These are phyloP conservation scores for Drosera capensis DNA, from an alignment of 148 eudicot genomes.

Conservation along the genomic window DNA sequence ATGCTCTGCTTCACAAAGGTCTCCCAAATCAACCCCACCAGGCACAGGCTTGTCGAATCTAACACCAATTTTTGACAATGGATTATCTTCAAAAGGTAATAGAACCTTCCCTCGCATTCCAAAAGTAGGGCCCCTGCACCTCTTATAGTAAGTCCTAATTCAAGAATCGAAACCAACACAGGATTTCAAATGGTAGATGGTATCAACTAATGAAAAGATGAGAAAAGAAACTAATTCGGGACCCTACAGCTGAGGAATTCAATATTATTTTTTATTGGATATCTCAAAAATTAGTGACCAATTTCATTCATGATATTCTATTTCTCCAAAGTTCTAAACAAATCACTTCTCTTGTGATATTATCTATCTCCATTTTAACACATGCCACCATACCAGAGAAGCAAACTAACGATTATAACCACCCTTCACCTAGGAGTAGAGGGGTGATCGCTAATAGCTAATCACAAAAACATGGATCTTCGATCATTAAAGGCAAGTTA, in stretches of 20 bases:
- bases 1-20: conserved; percentile 67
- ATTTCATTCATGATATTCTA: no score
- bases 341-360: no score
- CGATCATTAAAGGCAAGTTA: no score
- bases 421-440: no score
- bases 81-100: conserved; percentile 72
- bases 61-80: conserved; percentile 78
- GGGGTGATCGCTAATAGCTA: no score
- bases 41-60: conserved; percentile 77
- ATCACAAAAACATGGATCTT: no score
- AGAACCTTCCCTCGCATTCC: conserved; percentile 77
- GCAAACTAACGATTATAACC: no score
- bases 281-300: no score
- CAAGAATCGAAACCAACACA: background rate
- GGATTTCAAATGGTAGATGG: background rate
- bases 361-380: no score
- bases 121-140: conserved; percentile 61
- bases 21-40: conserved; percentile 85
- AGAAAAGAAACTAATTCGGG: background rate
- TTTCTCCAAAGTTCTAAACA: no score
- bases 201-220: background rate
- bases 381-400: no score
- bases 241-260: background rate
- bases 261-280: no score
- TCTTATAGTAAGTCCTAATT: conserved; percentile 2